Percentiles rank a stretch among this genome's conserved stretches.
Conservation (phyloP, 257 asterid genomes). For the Solanum paucissectum region DNA sequence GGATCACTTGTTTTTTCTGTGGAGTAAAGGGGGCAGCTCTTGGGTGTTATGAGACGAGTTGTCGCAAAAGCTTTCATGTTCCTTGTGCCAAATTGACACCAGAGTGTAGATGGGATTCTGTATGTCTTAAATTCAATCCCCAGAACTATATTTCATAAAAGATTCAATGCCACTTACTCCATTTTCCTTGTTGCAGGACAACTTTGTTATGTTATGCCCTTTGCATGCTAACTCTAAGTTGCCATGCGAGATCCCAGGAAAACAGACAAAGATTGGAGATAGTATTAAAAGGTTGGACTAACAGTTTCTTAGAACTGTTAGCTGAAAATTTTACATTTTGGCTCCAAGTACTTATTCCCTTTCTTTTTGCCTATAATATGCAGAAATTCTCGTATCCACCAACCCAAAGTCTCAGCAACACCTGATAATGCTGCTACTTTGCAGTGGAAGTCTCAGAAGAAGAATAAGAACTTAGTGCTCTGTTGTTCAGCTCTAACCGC, state of each 20-base stretch:
- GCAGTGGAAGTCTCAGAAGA: conserved; percentile 40
- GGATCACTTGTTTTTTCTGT: conserved; percentile 71
- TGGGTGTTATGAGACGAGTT: conserved; percentile 78
- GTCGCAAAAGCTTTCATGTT: conserved; percentile 89
- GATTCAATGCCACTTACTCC: neutral
- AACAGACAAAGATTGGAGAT: conserved; percentile 29
- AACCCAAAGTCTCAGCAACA: conserved; percentile 17
- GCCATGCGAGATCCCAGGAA: conserved; percentile 42
- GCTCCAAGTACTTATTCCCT: neutral
- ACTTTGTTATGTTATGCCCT: conserved; percentile 87
- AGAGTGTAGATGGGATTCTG: conserved; percentile 82
- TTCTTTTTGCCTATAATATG: neutral
- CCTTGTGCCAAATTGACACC: conserved; percentile 87
- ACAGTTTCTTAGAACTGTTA: neutral
- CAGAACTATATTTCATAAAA: neutral
- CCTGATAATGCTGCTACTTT: conserved; percentile 11
- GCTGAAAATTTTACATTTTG: neutral
- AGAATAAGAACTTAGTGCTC: conserved; percentile 41
- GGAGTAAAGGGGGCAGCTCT: conserved; percentile 92
- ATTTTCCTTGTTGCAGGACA: conserved; percentile 41
- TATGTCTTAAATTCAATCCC: conserved; percentile 10
- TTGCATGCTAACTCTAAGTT: conserved; percentile 50
- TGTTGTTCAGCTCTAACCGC: conserved; percentile 72
- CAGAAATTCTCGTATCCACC: conserved; percentile 31
- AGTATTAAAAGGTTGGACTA: conserved; percentile 5